Base-by-base conservation (phyloP, 1,139 yeast genomes). In the Petasospora rhodanensis region DNA sequence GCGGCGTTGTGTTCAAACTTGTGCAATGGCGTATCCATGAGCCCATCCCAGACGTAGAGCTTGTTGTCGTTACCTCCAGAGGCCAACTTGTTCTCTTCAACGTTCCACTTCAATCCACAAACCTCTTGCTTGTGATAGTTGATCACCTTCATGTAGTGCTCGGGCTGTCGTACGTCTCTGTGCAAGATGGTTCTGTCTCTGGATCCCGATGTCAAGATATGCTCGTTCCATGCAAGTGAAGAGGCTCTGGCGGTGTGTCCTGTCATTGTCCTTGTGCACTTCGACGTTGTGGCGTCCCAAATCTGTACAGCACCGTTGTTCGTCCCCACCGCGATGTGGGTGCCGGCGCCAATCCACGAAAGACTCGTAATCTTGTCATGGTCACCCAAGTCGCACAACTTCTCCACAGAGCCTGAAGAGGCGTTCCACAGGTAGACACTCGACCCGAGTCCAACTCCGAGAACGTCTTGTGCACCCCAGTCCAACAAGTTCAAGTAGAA, bases 41-140 rank as follows among this genome's bases (percentile, higher is more conserved):
- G 58, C 1, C 94, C 95, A 53, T 86, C 95, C 94, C 96, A 93
- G 7, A 87, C 81, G 46, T 74, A 73, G 19, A 86, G 66, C 47
- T 76, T 75, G 55, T 91, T 91, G 59, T 91, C 98, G 54, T 91
- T 91, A 20, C 96, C 96, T 19, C 97, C 97, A 24, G 91, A 79
- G 0, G 96, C 96, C 30, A 87, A 65, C 51, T 81, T 83, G 52
- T 82, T 83, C 48, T 85, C 95, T 36, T 85, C 95, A 3, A 76
- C 70, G 52, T 87, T 89, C 99, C 99, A 91, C 53, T 79, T 78
- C 44, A 91, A 68, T 2, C 99, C 99, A 62, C 98, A 91, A 22
- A 91, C 95, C 59, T 93, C 98, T 60, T 91, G 98, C 36, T 79
- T 76, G 59, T 93, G 98, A 24, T 74, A 68, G 28, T 76, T 79